Evolutionary conservation across 2,329 filamentous ascomycete genomes (phyloP).

Genomic region (Paraconiothyrium sp.): DNA sequence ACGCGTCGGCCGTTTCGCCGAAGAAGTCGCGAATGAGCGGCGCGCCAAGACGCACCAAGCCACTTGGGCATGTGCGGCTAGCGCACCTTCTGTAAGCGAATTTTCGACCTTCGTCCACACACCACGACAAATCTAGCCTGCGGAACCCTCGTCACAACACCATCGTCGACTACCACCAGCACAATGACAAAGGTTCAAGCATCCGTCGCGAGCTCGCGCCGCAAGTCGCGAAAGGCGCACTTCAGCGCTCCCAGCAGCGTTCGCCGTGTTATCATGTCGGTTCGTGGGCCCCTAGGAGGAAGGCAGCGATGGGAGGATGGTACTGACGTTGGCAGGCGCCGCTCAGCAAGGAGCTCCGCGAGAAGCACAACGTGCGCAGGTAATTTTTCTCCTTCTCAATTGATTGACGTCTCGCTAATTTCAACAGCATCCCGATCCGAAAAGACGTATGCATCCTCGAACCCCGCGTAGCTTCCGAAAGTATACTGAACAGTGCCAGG

Average conservation of each 20-base stretch:
- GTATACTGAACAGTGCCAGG: constrained; percentile 46
- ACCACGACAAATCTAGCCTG: constrained; percentile 21
- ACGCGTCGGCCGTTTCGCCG: constrained; percentile 9
- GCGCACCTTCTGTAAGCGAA: constrained; percentile 23
- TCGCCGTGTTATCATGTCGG: constrained; percentile 89
- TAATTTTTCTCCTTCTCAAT: constrained; percentile 63
- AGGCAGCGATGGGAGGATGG: constrained; percentile 30
- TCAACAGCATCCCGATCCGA: constrained; percentile 81
- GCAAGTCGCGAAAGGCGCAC: constrained; percentile 99
- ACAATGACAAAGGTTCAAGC: constrained; percentile 77
- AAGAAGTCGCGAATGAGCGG: constrained; percentile 1
- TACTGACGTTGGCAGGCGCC: constrained; percentile 50
- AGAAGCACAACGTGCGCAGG: constrained; percentile 98
- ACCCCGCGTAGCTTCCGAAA: constrained; percentile 19
- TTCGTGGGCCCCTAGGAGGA: constrained; percentile 71
- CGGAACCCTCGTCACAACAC: constrained; percentile 24
- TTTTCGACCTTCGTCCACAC: constrained; percentile 25
- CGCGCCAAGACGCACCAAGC: not conserved
- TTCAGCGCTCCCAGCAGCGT: constrained; percentile 94
- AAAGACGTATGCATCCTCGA: constrained; percentile 72
- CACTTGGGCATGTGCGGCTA: not conserved
- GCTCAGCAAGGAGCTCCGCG: constrained; percentile 82
- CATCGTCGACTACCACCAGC: constrained; percentile 50
- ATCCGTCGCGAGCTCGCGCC: constrained; percentile 78
- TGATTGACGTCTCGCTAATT: constrained; percentile 18